A percentile compares a stretch with the other conserved stretches of the same genome.
Conservation (phyloP, 108 stramenopile species). For the Cyclotella cryptica region DNA sequence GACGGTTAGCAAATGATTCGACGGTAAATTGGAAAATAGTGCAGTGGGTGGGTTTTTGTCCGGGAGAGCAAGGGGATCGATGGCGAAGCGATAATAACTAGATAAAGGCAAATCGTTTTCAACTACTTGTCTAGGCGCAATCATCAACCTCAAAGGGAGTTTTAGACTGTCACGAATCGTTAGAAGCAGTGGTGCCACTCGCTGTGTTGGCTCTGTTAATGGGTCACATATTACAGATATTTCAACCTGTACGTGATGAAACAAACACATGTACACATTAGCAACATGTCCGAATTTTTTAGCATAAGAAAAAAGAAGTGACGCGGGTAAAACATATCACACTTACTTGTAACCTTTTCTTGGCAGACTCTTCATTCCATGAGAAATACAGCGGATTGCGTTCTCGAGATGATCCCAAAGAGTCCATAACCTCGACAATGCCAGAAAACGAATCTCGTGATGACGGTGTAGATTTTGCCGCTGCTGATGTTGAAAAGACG, state of each 20-base stretch:
- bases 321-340: background rate
- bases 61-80: conserved; percentile 65
- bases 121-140: conserved; percentile 69
- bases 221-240: conserved; percentile 91
- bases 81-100: conserved; percentile 94
- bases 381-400: conserved; percentile 66
- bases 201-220: conserved; percentile 86
- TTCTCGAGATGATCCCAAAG: conserved; percentile 7
- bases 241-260: conserved; percentile 37
- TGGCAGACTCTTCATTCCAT: conserved; percentile 59
- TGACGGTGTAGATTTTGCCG: background rate
- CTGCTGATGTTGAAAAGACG: conserved; percentile 31
- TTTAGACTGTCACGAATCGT: conserved; percentile 81
- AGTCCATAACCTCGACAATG: conserved; percentile 25
- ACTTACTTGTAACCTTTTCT: conserved; percentile 36
- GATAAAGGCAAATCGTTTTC: conserved; percentile 87
- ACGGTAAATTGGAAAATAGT: conserved; percentile 85
- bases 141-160: conserved; percentile 68
- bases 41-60: conserved; percentile 65
- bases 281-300: too few species aligned
- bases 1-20: conserved; percentile 90
- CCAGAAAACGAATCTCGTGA: conserved; percentile 17
- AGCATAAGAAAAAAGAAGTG: conserved; percentile 2
- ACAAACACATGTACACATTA: background rate
- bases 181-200: conserved; percentile 80